Evolutionary conservation across 192 early-diverging fungal species (phyloP).

Genomic region (Dissophora globulifera): DNA sequence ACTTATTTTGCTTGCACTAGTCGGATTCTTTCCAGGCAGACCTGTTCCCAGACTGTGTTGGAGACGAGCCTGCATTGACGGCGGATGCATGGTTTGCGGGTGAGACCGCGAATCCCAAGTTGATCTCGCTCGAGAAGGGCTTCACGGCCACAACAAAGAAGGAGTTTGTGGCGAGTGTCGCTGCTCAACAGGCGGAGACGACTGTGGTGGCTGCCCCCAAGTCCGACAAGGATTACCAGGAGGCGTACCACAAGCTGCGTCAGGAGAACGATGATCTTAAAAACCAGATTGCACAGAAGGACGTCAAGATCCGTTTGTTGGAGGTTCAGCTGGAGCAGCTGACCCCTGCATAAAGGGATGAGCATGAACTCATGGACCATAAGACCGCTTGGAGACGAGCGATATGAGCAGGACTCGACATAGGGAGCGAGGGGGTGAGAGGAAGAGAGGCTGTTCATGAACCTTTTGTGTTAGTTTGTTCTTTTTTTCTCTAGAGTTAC

Average conservation of each 20-base stretch:
- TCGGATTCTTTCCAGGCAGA: slow-evolving; percentile 97
- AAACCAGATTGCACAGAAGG: slow-evolving; percentile 72
- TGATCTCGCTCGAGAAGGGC: slow-evolving; percentile 76
- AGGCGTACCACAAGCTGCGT: slow-evolving; percentile 75
- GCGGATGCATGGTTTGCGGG: slow-evolving; percentile 94
- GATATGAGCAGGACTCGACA: neutral
- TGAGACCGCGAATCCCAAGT: slow-evolving; percentile 83
- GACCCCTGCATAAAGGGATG: slow-evolving; percentile 46
- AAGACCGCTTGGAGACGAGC: too few relatives aligned
- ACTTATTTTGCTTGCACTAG: slow-evolving; percentile 58
- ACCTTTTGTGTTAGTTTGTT: too few relatives aligned
- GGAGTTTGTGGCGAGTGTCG: slow-evolving; percentile 82
- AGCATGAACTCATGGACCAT: too few relatives aligned
- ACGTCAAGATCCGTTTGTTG: slow-evolving; percentile 81
- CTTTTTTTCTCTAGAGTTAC: too few relatives aligned
- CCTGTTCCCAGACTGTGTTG: slow-evolving; percentile 88
- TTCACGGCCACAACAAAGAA: slow-evolving; percentile 73
- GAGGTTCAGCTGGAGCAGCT: slow-evolving; percentile 79
- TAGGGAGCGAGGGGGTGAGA: neutral
- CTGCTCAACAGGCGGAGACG: slow-evolving; percentile 58
- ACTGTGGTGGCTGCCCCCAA: slow-evolving; percentile 33
- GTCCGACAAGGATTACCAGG: slow-evolving; percentile 69
- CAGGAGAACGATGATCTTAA: slow-evolving; percentile 90
- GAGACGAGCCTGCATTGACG: slow-evolving; percentile 86
- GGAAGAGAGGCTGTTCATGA: neutral